phyloP scores from a whole-genome alignment of 169 alveolate genomes.

The Plasmodium vivax region DNA sequence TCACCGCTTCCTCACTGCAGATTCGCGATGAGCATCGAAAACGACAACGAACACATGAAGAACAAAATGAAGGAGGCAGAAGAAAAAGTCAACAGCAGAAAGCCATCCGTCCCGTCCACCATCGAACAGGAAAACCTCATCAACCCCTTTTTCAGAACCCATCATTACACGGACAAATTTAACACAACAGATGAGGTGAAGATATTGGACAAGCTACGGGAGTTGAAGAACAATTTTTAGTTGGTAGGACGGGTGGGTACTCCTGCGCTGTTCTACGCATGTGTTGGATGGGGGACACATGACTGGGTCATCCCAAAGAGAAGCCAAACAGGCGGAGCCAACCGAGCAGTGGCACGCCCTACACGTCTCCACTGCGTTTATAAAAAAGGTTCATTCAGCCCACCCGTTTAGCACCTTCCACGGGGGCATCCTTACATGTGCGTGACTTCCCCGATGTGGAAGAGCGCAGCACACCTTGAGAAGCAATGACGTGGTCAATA shows the following conservation, averaged over 20 bases:
- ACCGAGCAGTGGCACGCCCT: too few relatives aligned
- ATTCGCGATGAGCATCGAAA: slow-evolving; percentile 57
- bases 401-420: too few relatives aligned
- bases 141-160: slow-evolving; percentile 77
- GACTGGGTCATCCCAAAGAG: too few relatives aligned
- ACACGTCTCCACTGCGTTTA: too few relatives aligned
- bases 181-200: slow-evolving; percentile 61
- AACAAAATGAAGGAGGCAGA: slow-evolving; percentile 49
- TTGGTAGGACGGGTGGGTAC: neutral
- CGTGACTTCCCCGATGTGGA: neutral
- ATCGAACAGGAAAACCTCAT: slow-evolving; percentile 73
- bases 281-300: too few relatives aligned
- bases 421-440: neutral
- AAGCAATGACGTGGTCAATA: neutral
- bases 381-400: too few relatives aligned
- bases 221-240: slow-evolving; percentile 72
- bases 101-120: slow-evolving; percentile 77
- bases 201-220: slow-evolving; percentile 72
- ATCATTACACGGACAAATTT: slow-evolving; percentile 19
- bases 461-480: neutral
- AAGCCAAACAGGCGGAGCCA: too few relatives aligned
- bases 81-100: slow-evolving; percentile 34
- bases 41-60: slow-evolving; percentile 56
- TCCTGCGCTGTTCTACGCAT: too few relatives aligned
- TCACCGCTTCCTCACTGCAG: neutral